Base-by-base conservation (phyloP, 192 early-diverging fungal species). In the Chytriomyces sp. region DNA sequence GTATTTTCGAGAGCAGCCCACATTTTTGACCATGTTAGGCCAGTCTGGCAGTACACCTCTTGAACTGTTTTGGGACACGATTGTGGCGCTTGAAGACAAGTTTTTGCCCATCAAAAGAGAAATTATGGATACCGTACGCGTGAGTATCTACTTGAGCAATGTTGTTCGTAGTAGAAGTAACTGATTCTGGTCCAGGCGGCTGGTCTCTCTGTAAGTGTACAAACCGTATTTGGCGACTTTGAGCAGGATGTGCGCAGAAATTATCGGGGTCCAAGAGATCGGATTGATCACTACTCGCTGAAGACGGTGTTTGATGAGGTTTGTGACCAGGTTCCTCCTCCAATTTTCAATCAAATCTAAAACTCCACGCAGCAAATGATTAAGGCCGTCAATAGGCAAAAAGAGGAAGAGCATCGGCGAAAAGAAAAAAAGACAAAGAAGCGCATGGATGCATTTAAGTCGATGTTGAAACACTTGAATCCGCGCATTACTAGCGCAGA, bases 31-130 rank as follows among this genome's bases (percentile, higher is more conserved):
- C 5, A 88, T 94, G 73, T 82, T 99, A 3, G 93, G 93, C 0
- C 89, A 93, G 72, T 78, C 87, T 1, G 95, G 94, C 7, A 94
- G 93, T 3, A 87, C 88, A 5, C 95, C 97, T 0, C 74, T 95
- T 36, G 97, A 99, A 52, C 69, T 99, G 36, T 99, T 96, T 76
- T 96, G 95, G 92, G 97, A 99, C 75, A 65, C 89, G 3, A 75
- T 96, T 12, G 89, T 93, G 63, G 86, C 91, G 28, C 77, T 98
- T 2, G 91, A 93, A 22, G 93, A 96, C 33, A 76, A 82, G 14
- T 81, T 90, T 17, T 86, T 92, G 70, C 79, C 86, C 37, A 84
- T 92, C 37, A 82, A 90, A 22, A 90, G 89, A 67, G 78, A 77
- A 25, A 77, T 95, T 2, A 84, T 89, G 34, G 90, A 91, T 31